phyloP scores from a whole-genome alignment of 2,329 filamentous ascomycete genomes.

The Ilyonectria sp. region DNA sequence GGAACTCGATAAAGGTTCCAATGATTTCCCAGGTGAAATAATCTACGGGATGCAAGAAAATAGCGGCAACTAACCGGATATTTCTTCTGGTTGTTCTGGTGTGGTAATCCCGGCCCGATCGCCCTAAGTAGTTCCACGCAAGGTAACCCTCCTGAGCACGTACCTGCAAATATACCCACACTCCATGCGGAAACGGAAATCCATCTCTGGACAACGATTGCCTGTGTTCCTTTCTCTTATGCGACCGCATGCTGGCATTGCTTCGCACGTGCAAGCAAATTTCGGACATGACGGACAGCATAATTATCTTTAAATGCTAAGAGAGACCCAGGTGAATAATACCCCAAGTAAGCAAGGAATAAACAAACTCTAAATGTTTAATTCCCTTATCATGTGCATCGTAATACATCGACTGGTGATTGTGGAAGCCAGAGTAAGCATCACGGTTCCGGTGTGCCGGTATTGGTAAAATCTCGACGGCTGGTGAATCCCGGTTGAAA shows the following conservation, averaged over 20 bases:
- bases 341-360: too few relatives aligned
- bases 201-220: conserved; percentile 14
- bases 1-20: background rate
- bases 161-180: conserved; percentile 39
- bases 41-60: background rate
- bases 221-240: conserved; percentile 22
- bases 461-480: too few relatives aligned
- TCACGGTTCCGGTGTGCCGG: too few relatives aligned
- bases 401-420: too few relatives aligned
- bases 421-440: too few relatives aligned
- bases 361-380: too few relatives aligned
- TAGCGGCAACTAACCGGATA: too few relatives aligned
- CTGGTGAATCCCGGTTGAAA: too few relatives aligned
- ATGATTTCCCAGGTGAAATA: background rate
- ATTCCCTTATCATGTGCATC: too few relatives aligned
- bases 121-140: conserved; percentile 39
- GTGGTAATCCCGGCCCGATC: conserved; percentile 33
- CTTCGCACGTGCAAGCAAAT: conserved; percentile 37
- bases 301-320: too few relatives aligned
- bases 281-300: background rate
- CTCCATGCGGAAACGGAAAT: conserved; percentile 36
- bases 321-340: too few relatives aligned
- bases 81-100: conserved; percentile 30
- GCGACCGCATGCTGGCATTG: conserved; percentile 15
- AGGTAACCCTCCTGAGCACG: conserved; percentile 34